Base-by-base conservation (phyloP, 148 eudicot species). In the Beta vulgaris region DNA sequence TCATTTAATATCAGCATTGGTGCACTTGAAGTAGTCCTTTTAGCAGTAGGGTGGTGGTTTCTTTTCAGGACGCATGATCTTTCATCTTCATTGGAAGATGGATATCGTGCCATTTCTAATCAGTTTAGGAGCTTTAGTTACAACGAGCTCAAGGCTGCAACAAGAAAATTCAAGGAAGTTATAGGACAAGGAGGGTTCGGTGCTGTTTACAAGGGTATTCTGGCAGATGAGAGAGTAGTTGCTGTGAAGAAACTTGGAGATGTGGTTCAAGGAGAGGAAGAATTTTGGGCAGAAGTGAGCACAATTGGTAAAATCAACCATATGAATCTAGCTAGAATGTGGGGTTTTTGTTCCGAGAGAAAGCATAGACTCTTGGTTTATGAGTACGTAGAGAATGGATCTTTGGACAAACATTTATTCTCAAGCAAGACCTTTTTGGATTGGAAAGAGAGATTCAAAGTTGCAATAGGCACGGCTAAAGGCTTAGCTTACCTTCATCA, bases 401-500 rank as follows among this genome's bases (percentile, higher is more conserved):
- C 91, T 0, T 76, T 89, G 49, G 87, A 87, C 73, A 78, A 60
- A 66, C 90, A 86, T 63, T 37, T 89, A 35, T 89, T 89, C 53
- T 72, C 82, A 0, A 42, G 35, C 1, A 76, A 34, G 4, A 48
- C 26, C 6, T 23, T 68, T 58, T 87, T 89, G 12, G 87, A 73
- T 25, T 89, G 93, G 93, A 84, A 82, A 60, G 82, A 83, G 62
- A 78, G 91, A 69, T 89, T 82, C 26, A 81, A 80, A 40, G 80
- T 89, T 40, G 92, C 88, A 26, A 4, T 82, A 10, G 91, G 94
- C 58, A 81, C 83, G 0, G 92, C 96, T 2, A 89, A 83, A 78
- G 93, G 91, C 44, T 69, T 91, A 72, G 96, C 96, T 26, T 91
- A 91, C 71, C 87, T 91, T 67, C 93, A 91, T 80, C 87, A 91